Base-by-base conservation (phyloP, 306 rosid genomes). In the Fragaria ananassa region DNA sequence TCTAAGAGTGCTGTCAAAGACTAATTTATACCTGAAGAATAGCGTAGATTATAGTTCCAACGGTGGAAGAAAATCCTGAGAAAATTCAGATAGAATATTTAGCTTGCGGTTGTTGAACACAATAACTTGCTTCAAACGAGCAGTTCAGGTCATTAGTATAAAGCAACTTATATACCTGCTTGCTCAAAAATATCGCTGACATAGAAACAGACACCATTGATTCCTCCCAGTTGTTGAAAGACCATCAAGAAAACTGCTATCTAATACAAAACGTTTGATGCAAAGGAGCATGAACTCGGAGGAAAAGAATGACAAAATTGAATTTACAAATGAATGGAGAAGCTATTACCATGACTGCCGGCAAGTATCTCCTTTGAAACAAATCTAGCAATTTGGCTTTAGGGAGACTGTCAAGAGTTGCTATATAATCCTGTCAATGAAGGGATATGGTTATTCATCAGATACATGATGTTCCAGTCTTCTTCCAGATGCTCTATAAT, bases 221-320 rank as follows among this genome's bases (percentile, higher is more conserved):
- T 89, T 81, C 97, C 98, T 35, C 97, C 98, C 6, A 91, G 75
- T 80, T 91, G 98, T 85, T 93, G 96, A 81, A 95, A 93, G 37
- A 88, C 86, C 97, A 91, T 91, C 70, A 91, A 85, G 21, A 97
- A 97, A 49, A 91, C 73, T 68, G 88, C 96, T 54, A 93, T 91
- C 97, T 93, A 84, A n/a, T 78, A 72, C 2, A 47, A 71, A 1
- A 68, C n/a, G 60, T 58, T 2, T 41, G 4, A 53, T 27, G 71
- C 44, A 31, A 35, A 51, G 14, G 34, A 23, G 53, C 23, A 13
- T 58, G 44, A 62, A 51, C 41, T 25, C 2, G 64, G 64, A 75
- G 45, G 63, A 23, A 71, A 25, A 25, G 17, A 35, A 71, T 68
- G 51, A 46, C 4, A 10, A 31, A 29, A 10, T 1, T 42, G 67